Conservation (phyloP, 495 filamentous ascomycete species). For the Xylaria telfairii region DNA sequence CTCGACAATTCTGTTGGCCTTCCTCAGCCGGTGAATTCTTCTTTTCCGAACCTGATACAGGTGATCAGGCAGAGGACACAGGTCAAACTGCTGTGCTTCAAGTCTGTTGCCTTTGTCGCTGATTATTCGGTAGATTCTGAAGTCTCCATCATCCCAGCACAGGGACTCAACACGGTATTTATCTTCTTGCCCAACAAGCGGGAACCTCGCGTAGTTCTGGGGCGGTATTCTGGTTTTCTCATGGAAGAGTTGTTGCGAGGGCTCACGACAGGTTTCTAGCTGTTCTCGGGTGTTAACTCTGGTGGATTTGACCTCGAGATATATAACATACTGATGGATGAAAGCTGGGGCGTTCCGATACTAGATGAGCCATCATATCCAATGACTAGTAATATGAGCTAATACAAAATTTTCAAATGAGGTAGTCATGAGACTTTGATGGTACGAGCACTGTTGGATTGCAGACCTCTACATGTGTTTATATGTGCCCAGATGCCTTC, state of each 20-base stretch:
- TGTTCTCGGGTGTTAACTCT: not conserved
- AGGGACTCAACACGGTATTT: not conserved
- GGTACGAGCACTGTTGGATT: no score
- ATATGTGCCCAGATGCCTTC: no score
- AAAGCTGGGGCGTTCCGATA: no score
- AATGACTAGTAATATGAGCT: no score
- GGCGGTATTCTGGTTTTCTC: not conserved
- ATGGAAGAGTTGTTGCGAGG: not conserved
- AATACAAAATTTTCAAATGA: no score
- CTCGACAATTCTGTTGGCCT: not conserved
- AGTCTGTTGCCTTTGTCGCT: constrained; percentile 1
- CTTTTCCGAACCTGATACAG: not conserved
- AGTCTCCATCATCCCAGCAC: constrained; percentile 5
- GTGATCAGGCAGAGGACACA: not conserved
- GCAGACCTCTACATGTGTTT: no score
- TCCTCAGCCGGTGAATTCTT: not conserved
- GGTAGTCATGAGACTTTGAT: no score
- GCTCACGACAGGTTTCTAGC: not conserved
- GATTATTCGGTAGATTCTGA: not conserved
- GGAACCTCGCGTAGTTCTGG: not conserved
- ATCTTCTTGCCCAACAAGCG: constrained; percentile 8
- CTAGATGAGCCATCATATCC: no score
- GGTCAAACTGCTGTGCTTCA: not conserved
- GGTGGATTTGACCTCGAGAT: no score
- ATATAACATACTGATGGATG: no score